A percentile compares a stretch with the other conserved stretches of the same genome.
phyloP scores from a whole-genome alignment of 768 basidiomycete genomes.

The Lanmaoa rubissima region DNA sequence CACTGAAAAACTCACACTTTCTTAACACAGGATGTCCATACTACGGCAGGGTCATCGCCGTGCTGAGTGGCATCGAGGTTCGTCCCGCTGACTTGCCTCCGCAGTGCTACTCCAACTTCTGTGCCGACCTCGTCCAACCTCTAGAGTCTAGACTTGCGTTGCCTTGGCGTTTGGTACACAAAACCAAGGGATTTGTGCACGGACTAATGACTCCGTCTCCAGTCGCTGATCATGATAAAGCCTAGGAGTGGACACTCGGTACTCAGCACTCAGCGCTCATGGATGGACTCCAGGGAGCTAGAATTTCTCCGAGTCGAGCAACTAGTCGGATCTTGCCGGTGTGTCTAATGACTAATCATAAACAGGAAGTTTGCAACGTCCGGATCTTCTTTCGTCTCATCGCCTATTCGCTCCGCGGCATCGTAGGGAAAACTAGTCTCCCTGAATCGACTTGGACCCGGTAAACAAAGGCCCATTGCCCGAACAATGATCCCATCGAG shows the following conservation, averaged over 20 bases:
- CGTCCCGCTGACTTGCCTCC: not conserved
- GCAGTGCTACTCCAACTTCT: not conserved
- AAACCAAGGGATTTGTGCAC: not conserved
- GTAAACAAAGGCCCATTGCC: slow-evolving; percentile 2
- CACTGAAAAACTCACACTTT: not conserved
- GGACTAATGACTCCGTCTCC: not conserved
- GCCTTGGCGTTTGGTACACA: not conserved
- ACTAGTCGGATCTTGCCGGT: slow-evolving; percentile 15
- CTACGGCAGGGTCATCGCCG: not conserved
- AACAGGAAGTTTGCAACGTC: not conserved
- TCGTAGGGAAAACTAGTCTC: not conserved
- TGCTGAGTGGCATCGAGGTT: not conserved
- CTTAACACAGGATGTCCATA: not conserved
- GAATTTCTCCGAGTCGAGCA: not conserved
- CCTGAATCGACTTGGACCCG: not conserved
- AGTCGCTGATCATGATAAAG: not conserved
- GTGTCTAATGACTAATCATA: not conserved
- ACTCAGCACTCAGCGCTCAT: slow-evolving; percentile 3
- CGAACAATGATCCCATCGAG: not conserved
- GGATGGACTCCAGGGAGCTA: not conserved
- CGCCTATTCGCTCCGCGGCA: slow-evolving; percentile 9
- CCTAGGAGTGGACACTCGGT: not conserved
- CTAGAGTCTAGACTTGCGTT: not conserved
- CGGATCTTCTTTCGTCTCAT: slow-evolving; percentile 13
- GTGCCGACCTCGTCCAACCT: not conserved